These are phyloP conservation scores for Gaultheria prostrata DNA, from an alignment of 148 eudicot genomes.

Conservation along the genomic window DNA sequence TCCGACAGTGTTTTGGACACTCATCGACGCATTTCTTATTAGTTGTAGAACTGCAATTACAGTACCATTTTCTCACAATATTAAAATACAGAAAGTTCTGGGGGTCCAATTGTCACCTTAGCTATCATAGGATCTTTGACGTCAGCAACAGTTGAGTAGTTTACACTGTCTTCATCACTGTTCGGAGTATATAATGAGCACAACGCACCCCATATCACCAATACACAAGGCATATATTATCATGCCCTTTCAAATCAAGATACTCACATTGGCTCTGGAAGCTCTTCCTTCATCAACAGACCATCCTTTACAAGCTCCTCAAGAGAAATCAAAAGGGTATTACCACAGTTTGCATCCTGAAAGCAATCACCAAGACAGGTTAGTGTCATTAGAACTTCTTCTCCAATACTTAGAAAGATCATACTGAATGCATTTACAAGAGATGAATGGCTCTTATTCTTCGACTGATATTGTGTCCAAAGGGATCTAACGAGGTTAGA, in stretches of 20 bases:
- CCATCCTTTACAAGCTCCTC: slow-evolving; percentile 98
- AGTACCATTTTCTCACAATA: too few relatives aligned
- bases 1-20: too few relatives aligned
- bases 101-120: too few relatives aligned
- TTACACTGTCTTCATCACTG: slow-evolving; percentile 69
- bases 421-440: neutral
- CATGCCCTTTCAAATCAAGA: slow-evolving; percentile 1
- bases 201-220: slow-evolving; percentile 6
- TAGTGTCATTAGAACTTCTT: slow-evolving; percentile 2
- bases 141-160: slow-evolving; percentile 58
- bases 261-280: slow-evolving; percentile 78
- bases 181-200: slow-evolving; percentile 12
- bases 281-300: slow-evolving; percentile 65
- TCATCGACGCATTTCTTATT: too few relatives aligned
- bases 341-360: slow-evolving; percentile 98
- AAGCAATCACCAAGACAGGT: slow-evolving; percentile 8
- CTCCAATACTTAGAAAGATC: neutral
- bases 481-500: neutral
- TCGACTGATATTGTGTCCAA: neutral
- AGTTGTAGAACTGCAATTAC: too few relatives aligned
- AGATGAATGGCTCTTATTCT: neutral
- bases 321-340: slow-evolving; percentile 91
- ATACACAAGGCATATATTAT: neutral
- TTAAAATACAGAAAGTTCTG: too few relatives aligned
- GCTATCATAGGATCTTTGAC: slow-evolving; percentile 82